phyloP scores from a whole-genome alignment of 2,329 filamentous ascomycete genomes.

The Colletotrichum sp. region DNA sequence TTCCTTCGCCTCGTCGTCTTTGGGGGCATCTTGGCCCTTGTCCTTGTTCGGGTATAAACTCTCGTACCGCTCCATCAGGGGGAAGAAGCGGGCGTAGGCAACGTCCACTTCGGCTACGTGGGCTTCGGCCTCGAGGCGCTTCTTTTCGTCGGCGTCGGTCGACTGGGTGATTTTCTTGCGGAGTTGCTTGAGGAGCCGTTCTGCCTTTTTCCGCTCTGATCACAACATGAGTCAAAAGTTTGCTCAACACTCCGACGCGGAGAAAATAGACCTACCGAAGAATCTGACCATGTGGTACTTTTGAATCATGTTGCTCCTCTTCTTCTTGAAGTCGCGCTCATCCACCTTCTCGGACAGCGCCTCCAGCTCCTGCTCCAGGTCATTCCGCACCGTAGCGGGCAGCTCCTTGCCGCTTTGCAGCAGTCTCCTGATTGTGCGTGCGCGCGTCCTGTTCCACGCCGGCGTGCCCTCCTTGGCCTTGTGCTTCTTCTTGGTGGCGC shows the following conservation, averaged over 20 bases:
- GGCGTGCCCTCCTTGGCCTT: slow-evolving; percentile 53
- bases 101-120: slow-evolving; percentile 76
- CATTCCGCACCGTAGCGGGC: slow-evolving; percentile 70
- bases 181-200: slow-evolving; percentile 69
- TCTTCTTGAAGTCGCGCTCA: slow-evolving; percentile 64
- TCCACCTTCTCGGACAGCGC: slow-evolving; percentile 69
- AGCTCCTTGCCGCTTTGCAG: slow-evolving; percentile 67
- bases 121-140: slow-evolving; percentile 60
- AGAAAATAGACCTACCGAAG: slow-evolving; percentile 64
- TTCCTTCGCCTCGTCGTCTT: slow-evolving; percentile 35
- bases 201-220: slow-evolving; percentile 75
- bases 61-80: slow-evolving; percentile 74
- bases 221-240: neutral
- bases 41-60: slow-evolving; percentile 57
- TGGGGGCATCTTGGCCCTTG: slow-evolving; percentile 34
- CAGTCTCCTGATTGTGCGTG: slow-evolving; percentile 71
- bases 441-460: slow-evolving; percentile 73
- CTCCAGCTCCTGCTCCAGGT: slow-evolving; percentile 75
- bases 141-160: slow-evolving; percentile 55
- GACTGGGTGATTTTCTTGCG: slow-evolving; percentile 60
- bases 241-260: neutral
- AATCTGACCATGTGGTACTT: slow-evolving; percentile 87
- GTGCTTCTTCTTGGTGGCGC: slow-evolving; percentile 39
- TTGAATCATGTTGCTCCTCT: slow-evolving; percentile 72
- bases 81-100: slow-evolving; percentile 77